A percentile compares a stretch with the other conserved stretches of the same genome.
These are phyloP conservation scores for Mycena epipterygia DNA, from an alignment of 768 basidiomycete species.

Conservation along the genomic window DNA sequence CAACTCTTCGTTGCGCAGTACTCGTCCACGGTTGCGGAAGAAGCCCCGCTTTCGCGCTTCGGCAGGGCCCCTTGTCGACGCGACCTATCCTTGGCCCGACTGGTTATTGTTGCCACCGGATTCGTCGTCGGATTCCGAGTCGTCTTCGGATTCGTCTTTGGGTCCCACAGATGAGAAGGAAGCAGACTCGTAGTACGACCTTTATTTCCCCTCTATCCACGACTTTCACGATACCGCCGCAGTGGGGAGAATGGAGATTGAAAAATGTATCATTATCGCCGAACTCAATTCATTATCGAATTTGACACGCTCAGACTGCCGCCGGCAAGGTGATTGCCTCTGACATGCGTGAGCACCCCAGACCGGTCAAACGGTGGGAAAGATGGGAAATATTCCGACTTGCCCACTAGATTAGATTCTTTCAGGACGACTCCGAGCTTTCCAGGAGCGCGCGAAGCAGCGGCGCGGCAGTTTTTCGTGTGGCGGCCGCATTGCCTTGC, in stretches of 20 bases:
- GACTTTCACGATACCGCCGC: too few species aligned
- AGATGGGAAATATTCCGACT: not conserved
- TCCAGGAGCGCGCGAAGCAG: conserved; percentile 74
- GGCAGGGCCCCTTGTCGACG: conserved; percentile 25
- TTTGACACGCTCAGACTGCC: too few species aligned
- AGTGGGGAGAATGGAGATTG: too few species aligned
- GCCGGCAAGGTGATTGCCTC: too few species aligned
- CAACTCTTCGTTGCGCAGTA: conserved; percentile 9
- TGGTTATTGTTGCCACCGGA: conserved; percentile 20
- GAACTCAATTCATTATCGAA: too few species aligned
- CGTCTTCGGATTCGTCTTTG: too few species aligned
- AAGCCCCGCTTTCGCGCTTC: conserved; percentile 25
- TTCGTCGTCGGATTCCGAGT: not conserved
- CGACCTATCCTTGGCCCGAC: conserved; percentile 26
- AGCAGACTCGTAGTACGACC: too few species aligned
- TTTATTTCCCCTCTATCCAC: too few species aligned
- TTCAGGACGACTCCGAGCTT: conserved; percentile 20
- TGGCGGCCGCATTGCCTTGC: conserved; percentile 74
- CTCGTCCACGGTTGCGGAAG: conserved; percentile 27
- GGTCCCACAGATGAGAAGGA: too few species aligned
- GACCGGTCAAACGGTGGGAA: not conserved
- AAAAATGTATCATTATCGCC: too few species aligned
- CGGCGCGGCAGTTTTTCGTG: conserved; percentile 78
- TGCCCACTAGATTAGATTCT: not conserved
- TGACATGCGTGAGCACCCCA: not conserved